These are phyloP conservation scores for Phytophthora palmivora DNA, from an alignment of 352 stramenopile genomes.

Conservation along the genomic window DNA sequence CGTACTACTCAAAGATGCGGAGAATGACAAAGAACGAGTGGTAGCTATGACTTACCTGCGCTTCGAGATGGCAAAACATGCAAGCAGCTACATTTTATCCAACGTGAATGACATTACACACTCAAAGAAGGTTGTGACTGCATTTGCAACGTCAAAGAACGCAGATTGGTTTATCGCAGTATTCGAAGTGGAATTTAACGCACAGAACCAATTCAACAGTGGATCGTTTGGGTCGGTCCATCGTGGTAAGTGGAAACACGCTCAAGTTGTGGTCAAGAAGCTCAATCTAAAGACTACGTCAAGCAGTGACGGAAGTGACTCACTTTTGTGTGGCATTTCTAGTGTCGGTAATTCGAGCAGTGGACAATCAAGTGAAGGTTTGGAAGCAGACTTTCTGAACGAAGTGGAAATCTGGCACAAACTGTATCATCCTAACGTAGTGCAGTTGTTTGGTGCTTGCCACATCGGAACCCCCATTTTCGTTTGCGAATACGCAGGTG, in stretches of 20 bases:
- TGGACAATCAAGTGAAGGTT: background rate
- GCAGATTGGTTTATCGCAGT: constrained; percentile 31
- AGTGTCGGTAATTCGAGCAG: background rate
- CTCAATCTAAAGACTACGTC: background rate
- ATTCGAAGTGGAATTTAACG: constrained; percentile 33
- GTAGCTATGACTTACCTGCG: constrained; percentile 2
- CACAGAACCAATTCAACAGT: constrained; percentile 17
- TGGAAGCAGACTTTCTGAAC: constrained; percentile 12
- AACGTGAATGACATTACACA: background rate
- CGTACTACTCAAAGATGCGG: background rate
- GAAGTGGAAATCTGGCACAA: constrained; percentile 30
- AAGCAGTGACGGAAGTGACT: background rate
- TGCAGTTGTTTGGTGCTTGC: constrained; percentile 30
- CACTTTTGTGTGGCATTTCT: background rate
- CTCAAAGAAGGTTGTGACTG: background rate
- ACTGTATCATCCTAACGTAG: constrained; percentile 26
- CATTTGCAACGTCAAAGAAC: background rate
- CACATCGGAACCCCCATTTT: constrained; percentile 24
- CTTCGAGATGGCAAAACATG: constrained; percentile 17
- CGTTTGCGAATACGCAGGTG: constrained; percentile 26
- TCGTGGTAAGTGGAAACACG: constrained; percentile 21
- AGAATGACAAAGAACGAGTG: background rate
- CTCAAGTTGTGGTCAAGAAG: constrained; percentile 31
- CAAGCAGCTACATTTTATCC: background rate
- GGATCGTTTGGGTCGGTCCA: constrained; percentile 25